phyloP scores from a whole-genome alignment of 306 rosid species.

The Quercus dentata region DNA sequence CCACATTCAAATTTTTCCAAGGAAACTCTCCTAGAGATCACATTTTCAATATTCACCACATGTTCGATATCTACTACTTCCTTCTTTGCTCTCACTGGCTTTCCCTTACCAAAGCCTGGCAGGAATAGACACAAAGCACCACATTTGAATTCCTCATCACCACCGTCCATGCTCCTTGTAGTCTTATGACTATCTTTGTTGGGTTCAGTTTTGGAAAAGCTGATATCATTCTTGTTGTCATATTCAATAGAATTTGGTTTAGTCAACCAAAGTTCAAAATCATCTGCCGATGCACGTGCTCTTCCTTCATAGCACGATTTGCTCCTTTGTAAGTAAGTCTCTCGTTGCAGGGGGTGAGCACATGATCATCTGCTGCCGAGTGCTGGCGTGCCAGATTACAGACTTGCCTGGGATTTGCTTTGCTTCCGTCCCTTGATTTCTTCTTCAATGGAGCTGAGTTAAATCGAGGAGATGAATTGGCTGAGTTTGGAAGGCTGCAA shows the following conservation, averaged over 20 bases:
- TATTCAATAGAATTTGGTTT: conserved; percentile 29
- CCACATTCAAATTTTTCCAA: conserved; percentile 91
- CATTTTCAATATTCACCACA: conserved; percentile 14
- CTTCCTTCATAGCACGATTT: conserved; percentile 66
- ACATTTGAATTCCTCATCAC: conserved; percentile 54
- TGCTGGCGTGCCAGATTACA: conserved; percentile 20
- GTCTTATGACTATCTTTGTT: conserved; percentile 26
- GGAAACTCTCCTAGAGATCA: conserved; percentile 66
- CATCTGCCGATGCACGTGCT: conserved; percentile 36
- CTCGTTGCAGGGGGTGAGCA: conserved; percentile 17
- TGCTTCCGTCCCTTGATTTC: conserved; percentile 35
- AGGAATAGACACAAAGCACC: conserved; percentile 70
- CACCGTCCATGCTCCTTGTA: conserved; percentile 16
- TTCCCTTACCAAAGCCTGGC: conserved; percentile 64
- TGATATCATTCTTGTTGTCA: conserved; percentile 22
- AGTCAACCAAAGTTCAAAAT: conserved; percentile 54
- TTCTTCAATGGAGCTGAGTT: conserved; percentile 25
- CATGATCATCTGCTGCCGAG: not conserved
- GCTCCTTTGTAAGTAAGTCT: conserved; percentile 42
- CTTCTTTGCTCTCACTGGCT: conserved; percentile 42
- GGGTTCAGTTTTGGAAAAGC: conserved; percentile 37
- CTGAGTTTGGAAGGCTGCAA: conserved; percentile 75
- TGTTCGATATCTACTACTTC: conserved; percentile 20
- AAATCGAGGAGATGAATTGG: conserved; percentile 49
- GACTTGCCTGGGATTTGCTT: conserved; percentile 16